Base-by-base conservation (phyloP, 192 early-diverging fungal genomes). In the Hyaloraphidium curvatum region DNA sequence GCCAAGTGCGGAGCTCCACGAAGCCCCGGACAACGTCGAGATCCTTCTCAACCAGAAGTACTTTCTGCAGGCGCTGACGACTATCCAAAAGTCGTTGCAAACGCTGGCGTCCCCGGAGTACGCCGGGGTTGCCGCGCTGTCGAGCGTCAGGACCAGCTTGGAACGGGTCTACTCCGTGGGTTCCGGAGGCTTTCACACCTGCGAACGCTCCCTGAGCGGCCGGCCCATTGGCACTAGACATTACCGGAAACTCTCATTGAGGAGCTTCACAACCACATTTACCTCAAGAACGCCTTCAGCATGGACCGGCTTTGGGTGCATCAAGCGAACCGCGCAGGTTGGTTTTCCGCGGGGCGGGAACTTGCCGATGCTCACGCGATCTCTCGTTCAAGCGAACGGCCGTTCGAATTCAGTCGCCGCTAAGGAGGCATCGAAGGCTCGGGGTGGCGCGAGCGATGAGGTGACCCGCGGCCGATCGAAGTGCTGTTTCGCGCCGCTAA, bases 241-340 rank as follows among this genome's bases (percentile, higher is more conserved):
- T 23, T 77, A 7, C 63, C 60, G 30, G 73, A 77, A 52, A 69
- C 62, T 9, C 41, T 78, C 17, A 62, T 72, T 21, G 71, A 74
- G 25, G 76, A 78, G 56, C 59, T 78, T 0, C 67, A 74, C 50
- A 69, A 60, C 50, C 76, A 78, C 57, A 17, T 76, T 4, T 78
- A 78, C 33, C 58, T 78, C 21, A 77, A 77, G 55, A 75, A 56
- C 37, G 40, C 65, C 0, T 67, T 69, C 55, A 63, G 62, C 59
- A 5, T 64, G 4, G 57, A 69, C 37, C 61, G 73, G 17, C 50
- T 74, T n/a, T 60, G 55, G 30, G 51, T 31, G 52, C 53, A n/a
- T n/a, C n/a, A n/a, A n/a, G n/a, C n/a, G n/a, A n/a, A n/a, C n/a
- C n/a, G n/a, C n/a, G n/a, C n/a, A n/a, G 33, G 19, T 7, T 43